Evolutionary conservation across 176 grass and related monocot species (phyloP), one percentile per base, ranked within the genome.

Genomic region (Musa beccarii): DNA sequence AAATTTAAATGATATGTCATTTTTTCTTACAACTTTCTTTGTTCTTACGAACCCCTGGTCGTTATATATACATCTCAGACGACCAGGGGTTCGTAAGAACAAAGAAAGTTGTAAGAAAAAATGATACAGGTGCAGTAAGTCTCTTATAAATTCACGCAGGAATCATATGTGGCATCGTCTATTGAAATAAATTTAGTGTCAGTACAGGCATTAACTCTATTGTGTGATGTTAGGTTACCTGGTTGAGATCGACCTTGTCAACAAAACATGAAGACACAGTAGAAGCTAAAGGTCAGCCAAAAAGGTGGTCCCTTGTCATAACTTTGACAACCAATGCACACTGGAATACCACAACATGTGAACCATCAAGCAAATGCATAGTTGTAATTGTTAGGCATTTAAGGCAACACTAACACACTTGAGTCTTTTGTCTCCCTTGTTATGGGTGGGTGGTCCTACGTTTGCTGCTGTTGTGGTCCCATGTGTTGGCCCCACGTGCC

Each of bases 361-460:
- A 34, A 69, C 67, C 67, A 69, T 69, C 67, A 69, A 69, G 22
- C 28, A 51, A 49, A 50, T 69, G 15, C 34, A 69, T 69, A 17
- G 15, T 69, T 69, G 67, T 69, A 28, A 50, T 50, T 49, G 67
- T 69, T 69, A 69, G 67, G 67, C 67, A 69, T 69, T 69, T n/a
- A 69, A 51, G 17, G 66, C 29, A 69, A 69, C 14, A 69, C 1
- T 16, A 69, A 43, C 34, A 43, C 34, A 43, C 34, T 49, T 69
- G 4, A 17, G 23, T 7, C 16, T 23, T 50, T 19, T 19, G 67
- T 51, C 34, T 50, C 67, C 67, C 34, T 69, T 69, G 15, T 10
- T 66, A 16, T 23, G 62, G 22, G n/a, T 19, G 1, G 16, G 62
- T 23, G 20, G 14, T n/a, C 62, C 21, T 21, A 64, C 6, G 25